Conservation (phyloP, 108 stramenopile genomes). For the Skeletonema menzelii region DNA sequence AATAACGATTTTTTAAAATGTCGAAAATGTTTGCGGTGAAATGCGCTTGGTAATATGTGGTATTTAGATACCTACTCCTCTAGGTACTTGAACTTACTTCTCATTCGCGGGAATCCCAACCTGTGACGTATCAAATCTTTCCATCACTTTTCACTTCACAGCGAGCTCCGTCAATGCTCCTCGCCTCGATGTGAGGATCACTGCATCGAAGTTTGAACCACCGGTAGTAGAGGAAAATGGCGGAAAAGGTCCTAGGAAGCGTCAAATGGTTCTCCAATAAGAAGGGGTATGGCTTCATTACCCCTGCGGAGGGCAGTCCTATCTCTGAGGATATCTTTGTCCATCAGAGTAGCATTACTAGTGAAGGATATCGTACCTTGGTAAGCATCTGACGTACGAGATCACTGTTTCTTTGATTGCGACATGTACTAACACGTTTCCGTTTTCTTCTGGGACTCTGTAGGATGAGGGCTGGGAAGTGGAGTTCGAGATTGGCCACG, state of each 20-base stretch:
- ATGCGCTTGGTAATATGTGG: too few species aligned
- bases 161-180: background rate
- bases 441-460: conserved; percentile 4
- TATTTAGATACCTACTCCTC: too few species aligned
- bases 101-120: background rate
- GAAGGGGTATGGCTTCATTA: conserved; percentile 82
- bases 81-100: background rate
- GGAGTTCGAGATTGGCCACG: conserved; percentile 71
- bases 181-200: background rate
- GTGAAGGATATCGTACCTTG: conserved; percentile 70
- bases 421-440: background rate
- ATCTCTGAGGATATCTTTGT: conserved; percentile 79
- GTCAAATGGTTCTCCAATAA: conserved; percentile 87
- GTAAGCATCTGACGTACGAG: conserved; percentile 39
- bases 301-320: conserved; percentile 60
- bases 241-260: conserved; percentile 64
- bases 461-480: conserved; percentile 66
- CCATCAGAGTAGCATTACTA: conserved; percentile 68
- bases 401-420: background rate
- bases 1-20: too few species aligned
- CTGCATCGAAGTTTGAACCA: background rate
- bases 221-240: conserved; percentile 13
- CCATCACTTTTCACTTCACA: background rate
- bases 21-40: too few species aligned
- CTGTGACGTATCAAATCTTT: background rate